A percentile compares a stretch with the other conserved stretches of the same genome.
Conservation (phyloP, 2,329 filamentous ascomycete species). For the Calonectria hawksworthii region DNA sequence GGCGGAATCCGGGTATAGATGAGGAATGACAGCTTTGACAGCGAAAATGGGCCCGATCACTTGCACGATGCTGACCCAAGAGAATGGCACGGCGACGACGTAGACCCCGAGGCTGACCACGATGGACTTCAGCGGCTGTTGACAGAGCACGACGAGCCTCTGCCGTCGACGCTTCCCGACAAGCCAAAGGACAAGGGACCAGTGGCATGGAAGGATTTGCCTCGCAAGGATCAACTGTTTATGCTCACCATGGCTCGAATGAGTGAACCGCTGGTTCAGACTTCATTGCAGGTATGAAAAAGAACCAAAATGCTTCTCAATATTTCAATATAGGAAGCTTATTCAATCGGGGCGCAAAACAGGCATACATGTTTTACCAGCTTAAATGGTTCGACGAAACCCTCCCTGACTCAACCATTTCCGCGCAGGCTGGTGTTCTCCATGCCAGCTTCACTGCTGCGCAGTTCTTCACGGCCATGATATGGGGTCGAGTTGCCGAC, state of each 20-base stretch:
- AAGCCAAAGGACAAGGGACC: conserved; percentile 30
- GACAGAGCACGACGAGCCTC: conserved; percentile 18
- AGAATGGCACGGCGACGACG: conserved; percentile 4
- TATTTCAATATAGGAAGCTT: neutral
- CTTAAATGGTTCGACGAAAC: conserved; percentile 79
- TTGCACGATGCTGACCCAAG: conserved; percentile 17
- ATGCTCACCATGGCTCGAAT: conserved; percentile 84
- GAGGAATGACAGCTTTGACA: conserved; percentile 33
- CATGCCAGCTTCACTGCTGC: conserved; percentile 85
- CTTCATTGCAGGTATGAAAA: conserved; percentile 68
- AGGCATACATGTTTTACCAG: conserved; percentile 90
- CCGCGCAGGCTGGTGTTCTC: conserved; percentile 82
- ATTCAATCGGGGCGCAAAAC: conserved; percentile 27
- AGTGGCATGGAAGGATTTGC: conserved; percentile 75
- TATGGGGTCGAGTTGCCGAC: conserved; percentile 83
- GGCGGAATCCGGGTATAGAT: conserved; percentile 33
- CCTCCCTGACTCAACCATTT: conserved; percentile 74
- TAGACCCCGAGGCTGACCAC: neutral
- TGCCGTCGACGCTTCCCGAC: conserved; percentile 9
- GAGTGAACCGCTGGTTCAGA: conserved; percentile 86
- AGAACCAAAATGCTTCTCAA: neutral
- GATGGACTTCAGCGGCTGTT: conserved; percentile 2
- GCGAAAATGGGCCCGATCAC: conserved; percentile 33
- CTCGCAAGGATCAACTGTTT: conserved; percentile 81
- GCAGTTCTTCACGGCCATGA: conserved; percentile 85